Evolutionary conservation across 139 green algal species (phyloP), one percentile per base, ranked within the genome.

Genomic region (Volvox africanus): DNA sequence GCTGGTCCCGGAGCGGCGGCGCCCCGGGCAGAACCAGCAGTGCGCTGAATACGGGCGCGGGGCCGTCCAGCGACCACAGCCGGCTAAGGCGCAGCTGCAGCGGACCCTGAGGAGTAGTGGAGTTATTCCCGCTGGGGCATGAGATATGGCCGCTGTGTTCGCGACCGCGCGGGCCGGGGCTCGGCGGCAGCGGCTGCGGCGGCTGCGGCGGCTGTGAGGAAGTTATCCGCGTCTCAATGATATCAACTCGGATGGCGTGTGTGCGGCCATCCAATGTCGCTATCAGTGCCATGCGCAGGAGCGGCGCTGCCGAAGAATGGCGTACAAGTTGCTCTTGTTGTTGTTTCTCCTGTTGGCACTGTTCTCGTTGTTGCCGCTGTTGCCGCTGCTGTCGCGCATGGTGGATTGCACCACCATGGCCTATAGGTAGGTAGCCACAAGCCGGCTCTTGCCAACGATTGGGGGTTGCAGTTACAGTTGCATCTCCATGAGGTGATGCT

Each of bases 41-140:
- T 0, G 62, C 73, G 50, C 78, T 88, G 84, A 93, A 93, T 1
- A 91, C n/a, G 6, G 90, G 90, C n/a, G 78, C 84, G 21, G 67
- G 61, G 55, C 76, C 76, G 0, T 35, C 37, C 55, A 78, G 21
- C n/a, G 6, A 33, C 61, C 87, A 85, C 76, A 85, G 36, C 16
- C 61, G 35, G 0, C 24, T 26, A 26, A 85, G 16, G 1, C 24
- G 30, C 33, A 88, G 80, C 71, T 18, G 11, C 88, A 81, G 32
- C 35, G 71, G 71, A 1, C 26, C 16, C 26, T 2, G n/a, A 55
- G 44, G 44, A 55, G 44, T 55, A 55, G 5, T 55, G 44, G 44
- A 55, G 44, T 55, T 55, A 9, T 55, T 9, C 44, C 44, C 5
- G 44, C 44, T 9, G 44, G 44, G 9, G 9, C 9, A 55, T 55